Evolutionary conservation across 108 stramenopile genomes (phyloP), one percentile per base, ranked within the genome.

Genomic region (Stephanodiscus minutulus): DNA sequence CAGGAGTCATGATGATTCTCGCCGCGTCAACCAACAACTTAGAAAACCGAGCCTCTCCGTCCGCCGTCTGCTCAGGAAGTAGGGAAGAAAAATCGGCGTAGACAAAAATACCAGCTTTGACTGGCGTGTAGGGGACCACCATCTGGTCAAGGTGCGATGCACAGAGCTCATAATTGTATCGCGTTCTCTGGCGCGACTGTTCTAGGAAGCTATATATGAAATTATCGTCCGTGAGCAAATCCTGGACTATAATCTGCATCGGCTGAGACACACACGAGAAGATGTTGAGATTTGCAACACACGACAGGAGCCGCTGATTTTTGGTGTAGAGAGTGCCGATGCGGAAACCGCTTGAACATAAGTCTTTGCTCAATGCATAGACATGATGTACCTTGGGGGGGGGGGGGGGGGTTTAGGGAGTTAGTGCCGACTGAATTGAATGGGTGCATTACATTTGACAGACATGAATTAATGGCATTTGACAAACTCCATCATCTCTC

Each of bases 351-450:
- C 86, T 86, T 25, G 91, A 84, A 21, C 91, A 93, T 68, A 97
- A 96, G 69, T 97, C 97, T 80, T 97, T 97, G 12, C 91, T 92
- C 28, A 97, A 62, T 21, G 91, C 90, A 91, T 93, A 97, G 10
- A 97, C 41, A 27, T 92, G 74, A 70, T 97, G 97, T 10, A 96
- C 57, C 57, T 58, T 21, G 28, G 29, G 57, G 57, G n/a, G n/a
- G n/a, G n/a, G n/a, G n/a, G n/a, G n/a, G n/a, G n/a, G n/a, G n/a
- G n/a, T n/a, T n/a, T n/a, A n/a, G n/a, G n/a, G n/a, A n/a, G 25
- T 31, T 31, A 31, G 57, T 22, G 52, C 11, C 10, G 27, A 15
- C 29, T 31, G 29, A 15, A 7, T 15, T 9, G 13, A 11, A 58
- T 28, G 15, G 29, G 35, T 58, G 29, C 57, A 31, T 33, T 0